These are phyloP conservation scores for Saccharomyces cerevisiae DNA, from an alignment of 805 yeast species.

Conservation along the genomic window DNA sequence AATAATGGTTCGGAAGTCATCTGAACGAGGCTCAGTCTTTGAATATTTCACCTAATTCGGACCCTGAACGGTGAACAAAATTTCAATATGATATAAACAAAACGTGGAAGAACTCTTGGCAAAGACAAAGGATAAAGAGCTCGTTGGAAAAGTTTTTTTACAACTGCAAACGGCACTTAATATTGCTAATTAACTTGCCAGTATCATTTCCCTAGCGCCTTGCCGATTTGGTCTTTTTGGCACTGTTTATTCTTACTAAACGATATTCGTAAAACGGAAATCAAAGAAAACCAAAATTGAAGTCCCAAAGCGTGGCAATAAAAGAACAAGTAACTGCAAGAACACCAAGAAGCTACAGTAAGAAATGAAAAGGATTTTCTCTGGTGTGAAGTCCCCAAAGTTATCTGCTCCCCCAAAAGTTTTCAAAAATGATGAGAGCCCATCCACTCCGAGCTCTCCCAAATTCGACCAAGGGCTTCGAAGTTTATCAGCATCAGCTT, in stretches of 20 bases:
- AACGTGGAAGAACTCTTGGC: background rate
- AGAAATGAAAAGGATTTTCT: constrained; percentile 23
- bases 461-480: constrained; percentile 5
- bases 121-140: background rate
- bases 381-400: constrained; percentile 22
- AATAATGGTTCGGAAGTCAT: background rate
- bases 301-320: background rate
- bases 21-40: background rate
- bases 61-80: background rate
- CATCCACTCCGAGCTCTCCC: constrained; percentile 9
- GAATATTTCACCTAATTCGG: background rate
- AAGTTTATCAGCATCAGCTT: constrained; percentile 16
- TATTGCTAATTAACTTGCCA: background rate
- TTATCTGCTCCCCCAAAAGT: constrained; percentile 22
- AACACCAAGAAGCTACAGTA: background rate
- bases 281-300: background rate
- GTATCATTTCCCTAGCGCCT: background rate
- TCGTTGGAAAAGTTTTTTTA: background rate
- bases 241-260: background rate
- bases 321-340: background rate
- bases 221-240: background rate
- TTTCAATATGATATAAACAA: background rate
- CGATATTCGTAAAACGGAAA: background rate
- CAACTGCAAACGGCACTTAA: background rate
- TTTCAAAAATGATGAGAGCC: constrained; percentile 12